Conservation (phyloP, 73 alveolate species). For the Uronychia setigera region DNA sequence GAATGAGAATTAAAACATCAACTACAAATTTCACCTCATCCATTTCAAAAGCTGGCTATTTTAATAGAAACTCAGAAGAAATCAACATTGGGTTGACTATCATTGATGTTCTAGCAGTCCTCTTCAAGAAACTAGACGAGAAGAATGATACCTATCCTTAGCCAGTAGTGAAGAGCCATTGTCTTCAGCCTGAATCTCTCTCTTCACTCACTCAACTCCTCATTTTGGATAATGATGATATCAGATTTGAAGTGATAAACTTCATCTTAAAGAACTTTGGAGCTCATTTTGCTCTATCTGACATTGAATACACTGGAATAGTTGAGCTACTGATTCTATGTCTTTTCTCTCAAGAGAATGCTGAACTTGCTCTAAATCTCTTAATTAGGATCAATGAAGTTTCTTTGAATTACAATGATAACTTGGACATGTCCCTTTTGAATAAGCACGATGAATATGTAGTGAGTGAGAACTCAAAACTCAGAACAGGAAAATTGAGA, state of each 20-base stretch:
- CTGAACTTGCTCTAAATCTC: background rate
- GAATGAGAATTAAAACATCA: background rate
- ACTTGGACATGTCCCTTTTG: background rate
- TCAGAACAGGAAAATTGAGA: background rate
- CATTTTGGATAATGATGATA: background rate
- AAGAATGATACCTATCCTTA: background rate
- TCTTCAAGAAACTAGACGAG: background rate
- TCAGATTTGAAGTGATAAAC: background rate
- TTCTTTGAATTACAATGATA: background rate
- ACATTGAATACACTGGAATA: background rate
- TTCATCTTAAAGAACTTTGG: background rate
- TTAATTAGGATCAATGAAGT: background rate
- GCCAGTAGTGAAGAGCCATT: background rate
- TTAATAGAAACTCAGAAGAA: background rate
- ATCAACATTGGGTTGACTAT: background rate
- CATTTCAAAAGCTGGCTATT: background rate
- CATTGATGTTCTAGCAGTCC: background rate
- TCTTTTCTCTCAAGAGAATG: background rate
- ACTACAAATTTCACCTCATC: background rate
- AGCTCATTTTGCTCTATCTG: background rate
- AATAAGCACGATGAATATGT: background rate
- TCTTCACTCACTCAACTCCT: background rate
- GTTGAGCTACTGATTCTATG: background rate
- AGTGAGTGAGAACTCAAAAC: background rate
- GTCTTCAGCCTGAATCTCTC: background rate